Percentiles rank a stretch among this genome's conserved stretches.
phyloP scores from a whole-genome alignment of 2,329 filamentous ascomycete species.

The Grosmannia serpens region DNA sequence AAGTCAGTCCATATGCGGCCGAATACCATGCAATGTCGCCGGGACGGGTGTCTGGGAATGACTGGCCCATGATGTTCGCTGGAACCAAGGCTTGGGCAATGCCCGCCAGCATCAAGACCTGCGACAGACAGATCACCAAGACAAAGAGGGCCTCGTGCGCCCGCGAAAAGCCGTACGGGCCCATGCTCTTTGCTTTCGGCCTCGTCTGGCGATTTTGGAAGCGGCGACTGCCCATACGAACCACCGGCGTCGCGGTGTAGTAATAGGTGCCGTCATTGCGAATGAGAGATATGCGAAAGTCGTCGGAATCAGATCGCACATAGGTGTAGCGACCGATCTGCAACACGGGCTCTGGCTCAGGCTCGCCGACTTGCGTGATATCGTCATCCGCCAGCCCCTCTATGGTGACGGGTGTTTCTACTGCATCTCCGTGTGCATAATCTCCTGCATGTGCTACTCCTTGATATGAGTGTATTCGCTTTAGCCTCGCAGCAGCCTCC shows the following conservation, averaged over 20 bases:
- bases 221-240: background rate
- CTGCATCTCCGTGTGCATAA: background rate
- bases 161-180: conserved; percentile 15
- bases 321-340: conserved; percentile 16
- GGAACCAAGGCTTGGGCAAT: conserved; percentile 36
- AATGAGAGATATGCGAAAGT: conserved; percentile 9
- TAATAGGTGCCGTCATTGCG: conserved; percentile 6
- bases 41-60: conserved; percentile 30
- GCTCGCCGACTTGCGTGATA: background rate
- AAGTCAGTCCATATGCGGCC: conserved; percentile 43
- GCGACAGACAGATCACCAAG: conserved; percentile 26
- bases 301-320: conserved; percentile 14
- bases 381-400: background rate
- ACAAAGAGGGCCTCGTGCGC: conserved; percentile 25
- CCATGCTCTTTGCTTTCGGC: background rate
- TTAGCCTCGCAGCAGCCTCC: conserved; percentile 12
- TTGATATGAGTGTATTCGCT: conserved; percentile 6
- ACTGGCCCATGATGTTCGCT: conserved; percentile 32
- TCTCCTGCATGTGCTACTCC: background rate
- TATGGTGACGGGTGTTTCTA: background rate
- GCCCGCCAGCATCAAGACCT: conserved; percentile 35
- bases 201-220: background rate
- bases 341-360: conserved; percentile 12
- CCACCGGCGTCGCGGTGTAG: conserved; percentile 3
- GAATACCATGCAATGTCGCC: conserved; percentile 43